Evolutionary conservation across 331 rosid genomes (phyloP).

Genomic region (Quercus lobata): DNA sequence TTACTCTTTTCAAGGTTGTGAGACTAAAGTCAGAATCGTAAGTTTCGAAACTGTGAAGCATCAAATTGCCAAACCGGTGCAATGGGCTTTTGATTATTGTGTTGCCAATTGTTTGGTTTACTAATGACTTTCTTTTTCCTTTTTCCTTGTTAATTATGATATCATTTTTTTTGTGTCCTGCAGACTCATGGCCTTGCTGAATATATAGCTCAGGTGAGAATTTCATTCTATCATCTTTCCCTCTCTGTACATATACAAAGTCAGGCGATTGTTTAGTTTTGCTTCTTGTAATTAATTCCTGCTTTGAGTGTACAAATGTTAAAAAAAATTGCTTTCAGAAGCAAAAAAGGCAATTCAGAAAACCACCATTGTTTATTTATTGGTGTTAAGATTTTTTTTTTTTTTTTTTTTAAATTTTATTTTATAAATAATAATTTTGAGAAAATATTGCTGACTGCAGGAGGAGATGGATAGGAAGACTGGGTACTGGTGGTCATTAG

Average conservation of each 20-base stretch:
- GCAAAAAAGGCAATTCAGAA: not conserved
- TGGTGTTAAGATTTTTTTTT: not conserved
- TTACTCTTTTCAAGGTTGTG: not conserved
- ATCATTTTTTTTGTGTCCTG: conserved; percentile 30
- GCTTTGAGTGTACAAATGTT: conserved; percentile 7
- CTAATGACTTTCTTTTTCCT: not conserved
- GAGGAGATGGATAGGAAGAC: conserved; percentile 97
- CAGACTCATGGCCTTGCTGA: conserved; percentile 94
- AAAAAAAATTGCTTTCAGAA: not conserved
- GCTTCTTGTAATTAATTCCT: conserved; percentile 4
- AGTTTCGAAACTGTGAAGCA: not conserved
- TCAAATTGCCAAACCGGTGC: conserved; percentile 5
- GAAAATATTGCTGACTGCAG: conserved; percentile 43
- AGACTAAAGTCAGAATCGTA: conserved; percentile 1
- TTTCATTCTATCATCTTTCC: conserved; percentile 4
- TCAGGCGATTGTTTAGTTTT: not conserved
- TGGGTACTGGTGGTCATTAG: conserved; percentile 99
- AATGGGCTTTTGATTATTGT: conserved; percentile 14
- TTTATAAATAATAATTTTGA: not conserved
- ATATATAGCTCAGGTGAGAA: conserved; percentile 97
- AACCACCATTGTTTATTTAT: not conserved
- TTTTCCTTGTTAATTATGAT: conserved; percentile 19
- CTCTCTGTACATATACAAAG: not conserved
- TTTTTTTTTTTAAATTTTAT: too few species aligned
- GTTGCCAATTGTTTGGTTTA: not conserved